phyloP scores from a whole-genome alignment of 2,329 filamentous ascomycete genomes.

The Coniosporium tulheliwenetii region DNA sequence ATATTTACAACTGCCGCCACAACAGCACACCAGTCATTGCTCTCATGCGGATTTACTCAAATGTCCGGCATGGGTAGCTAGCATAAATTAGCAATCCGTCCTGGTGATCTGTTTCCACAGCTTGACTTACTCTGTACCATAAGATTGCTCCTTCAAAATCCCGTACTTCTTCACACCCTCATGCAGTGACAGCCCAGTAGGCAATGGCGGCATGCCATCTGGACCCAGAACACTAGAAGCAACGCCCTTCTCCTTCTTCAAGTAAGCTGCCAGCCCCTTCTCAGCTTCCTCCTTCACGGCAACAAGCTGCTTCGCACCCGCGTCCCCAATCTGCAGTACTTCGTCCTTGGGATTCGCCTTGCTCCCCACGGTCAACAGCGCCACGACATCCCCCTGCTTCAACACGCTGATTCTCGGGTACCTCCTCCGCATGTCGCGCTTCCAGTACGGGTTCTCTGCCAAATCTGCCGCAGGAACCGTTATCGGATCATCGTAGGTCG shows the following conservation, averaged over 20 bases:
- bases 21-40: too few species aligned
- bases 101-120: not conserved
- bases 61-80: slow-evolving; percentile 31
- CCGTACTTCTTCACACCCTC: slow-evolving; percentile 51
- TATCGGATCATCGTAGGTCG: slow-evolving; percentile 64
- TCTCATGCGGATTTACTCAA: slow-evolving; percentile 12
- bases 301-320: slow-evolving; percentile 59
- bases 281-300: slow-evolving; percentile 60
- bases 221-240: slow-evolving; percentile 49
- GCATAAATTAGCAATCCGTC: not conserved
- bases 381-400: slow-evolving; percentile 70
- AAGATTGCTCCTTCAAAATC: slow-evolving; percentile 57
- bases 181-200: slow-evolving; percentile 37
- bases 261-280: slow-evolving; percentile 55
- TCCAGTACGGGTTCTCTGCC: slow-evolving; percentile 91
- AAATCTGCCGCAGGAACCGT: slow-evolving; percentile 74
- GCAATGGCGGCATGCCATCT: slow-evolving; percentile 73
- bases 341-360: slow-evolving; percentile 68
- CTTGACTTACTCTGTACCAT: slow-evolving; percentile 28
- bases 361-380: slow-evolving; percentile 72
- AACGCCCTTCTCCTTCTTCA: slow-evolving; percentile 47
- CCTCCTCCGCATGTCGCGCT: slow-evolving; percentile 69
- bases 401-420: slow-evolving; percentile 73
- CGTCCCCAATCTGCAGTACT: slow-evolving; percentile 54
- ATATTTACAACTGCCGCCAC: too few species aligned